These are phyloP conservation scores for Caloboletus firmus DNA, from an alignment of 1,284 basidiomycete genomes.

Conservation along the genomic window DNA sequence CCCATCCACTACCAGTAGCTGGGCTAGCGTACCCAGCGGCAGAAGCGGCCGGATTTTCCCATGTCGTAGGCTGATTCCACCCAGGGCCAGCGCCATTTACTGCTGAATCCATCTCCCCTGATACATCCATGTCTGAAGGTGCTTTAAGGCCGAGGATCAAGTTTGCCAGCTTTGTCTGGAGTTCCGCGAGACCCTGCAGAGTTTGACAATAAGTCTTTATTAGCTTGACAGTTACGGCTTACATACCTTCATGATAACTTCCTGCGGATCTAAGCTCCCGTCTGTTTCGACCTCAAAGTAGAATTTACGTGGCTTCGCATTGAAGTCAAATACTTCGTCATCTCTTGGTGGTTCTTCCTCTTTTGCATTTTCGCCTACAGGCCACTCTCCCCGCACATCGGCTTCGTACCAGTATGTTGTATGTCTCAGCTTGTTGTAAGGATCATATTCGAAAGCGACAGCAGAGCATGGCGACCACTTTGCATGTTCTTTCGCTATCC, in stretches of 20 bases:
- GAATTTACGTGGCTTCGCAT: constrained; percentile 83
- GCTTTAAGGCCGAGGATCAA: constrained; percentile 73
- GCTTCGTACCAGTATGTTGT: constrained; percentile 96
- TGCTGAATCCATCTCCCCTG: constrained; percentile 36
- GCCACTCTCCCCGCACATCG: constrained; percentile 80
- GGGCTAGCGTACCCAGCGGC: constrained; percentile 38
- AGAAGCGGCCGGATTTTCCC: constrained; percentile 26
- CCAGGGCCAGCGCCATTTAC: constrained; percentile 34
- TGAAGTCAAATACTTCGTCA: constrained; percentile 82
- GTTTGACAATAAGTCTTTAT: not conserved
- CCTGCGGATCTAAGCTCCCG: constrained; percentile 84
- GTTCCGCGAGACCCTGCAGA: constrained; percentile 71
- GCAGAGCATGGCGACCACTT: constrained; percentile 99
- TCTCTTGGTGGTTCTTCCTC: constrained; percentile 83
- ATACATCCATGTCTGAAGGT: constrained; percentile 56
- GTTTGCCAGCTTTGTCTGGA: constrained; percentile 81
- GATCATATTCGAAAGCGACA: constrained; percentile 97
- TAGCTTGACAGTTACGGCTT: not conserved
- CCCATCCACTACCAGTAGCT: constrained; percentile 38
- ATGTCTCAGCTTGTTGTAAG: constrained; percentile 95
- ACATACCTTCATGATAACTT: constrained; percentile 81
- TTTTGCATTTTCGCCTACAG: constrained; percentile 73
- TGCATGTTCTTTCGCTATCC: constrained; percentile 97
- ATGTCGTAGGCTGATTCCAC: constrained; percentile 24
- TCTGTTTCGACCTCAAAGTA: constrained; percentile 93